Evolutionary conservation across 176 grass and related monocot species (phyloP), one percentile per base, ranked within the genome.

Genomic region (Juncus effusus): DNA sequence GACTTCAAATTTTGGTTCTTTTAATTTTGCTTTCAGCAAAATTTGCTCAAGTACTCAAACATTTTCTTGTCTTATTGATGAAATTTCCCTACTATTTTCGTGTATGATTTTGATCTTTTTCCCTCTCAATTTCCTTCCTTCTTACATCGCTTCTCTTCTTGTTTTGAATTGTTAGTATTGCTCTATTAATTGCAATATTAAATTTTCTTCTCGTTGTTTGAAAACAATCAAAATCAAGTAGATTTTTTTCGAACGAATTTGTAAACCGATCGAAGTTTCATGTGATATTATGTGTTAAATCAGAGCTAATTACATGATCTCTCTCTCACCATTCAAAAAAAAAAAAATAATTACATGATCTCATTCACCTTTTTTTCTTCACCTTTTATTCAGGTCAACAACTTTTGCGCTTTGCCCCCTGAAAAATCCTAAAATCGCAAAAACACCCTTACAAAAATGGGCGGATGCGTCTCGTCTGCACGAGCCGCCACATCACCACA

Each of bases 401-500:
- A 45, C 40, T 41, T 72, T 49, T 45, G 14, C 14, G 13, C 10
- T 58, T 72, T 14, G 28, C 40, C 54, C 10, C 40, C 55, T 72
- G 69, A 72, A 16, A 57, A 57, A 12, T 13, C 14, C 1, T 16
- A 57, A 59, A 72, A 60, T 38, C 12, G 5, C 0, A n/a, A 72
- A 59, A 47, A 6, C 12, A 5, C 44, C 44, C 4, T 47, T 72
- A 72, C 53, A 28, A 56, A 58, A 14, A 72, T 72, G 69, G 69
- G 69, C 15, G 69, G 38, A 59, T 72, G 69, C 42, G 36, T 72
- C 38, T 71, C 67, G 38, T 72, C 69, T 14, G 4, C 38, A 15
- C 69, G 44, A 42, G 55, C 40, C 38, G 37, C 52, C 9, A 55
- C 69, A 35, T 72, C 69, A 59, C 53, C 69, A 47, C 19, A 28